Base-by-base conservation (phyloP, 2,329 filamentous ascomycete genomes). In the Pyrenochaeta sp. region DNA sequence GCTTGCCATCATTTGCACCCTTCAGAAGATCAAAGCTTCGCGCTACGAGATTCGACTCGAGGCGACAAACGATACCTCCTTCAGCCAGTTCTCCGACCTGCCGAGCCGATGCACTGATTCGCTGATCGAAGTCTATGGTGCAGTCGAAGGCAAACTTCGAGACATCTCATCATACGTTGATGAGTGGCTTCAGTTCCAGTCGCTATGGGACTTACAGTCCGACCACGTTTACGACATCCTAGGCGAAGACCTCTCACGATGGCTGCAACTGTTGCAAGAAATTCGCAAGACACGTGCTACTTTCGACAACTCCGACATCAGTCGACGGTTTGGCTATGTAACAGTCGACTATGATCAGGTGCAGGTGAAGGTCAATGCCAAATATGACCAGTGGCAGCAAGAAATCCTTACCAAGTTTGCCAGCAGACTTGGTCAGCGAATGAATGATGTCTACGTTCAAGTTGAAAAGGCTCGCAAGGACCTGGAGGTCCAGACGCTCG, bases 301-400 rank as follows among this genome's bases (percentile, higher is more conserved):
- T 0, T 99, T 99, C 68, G 95, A 99, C 72, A 99, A 94, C 1
- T 96, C 94, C 7, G 95, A 97, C 73, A 91, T 96, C 61, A 95
- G 90, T 75, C 90, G 91, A 33, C 90, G 90, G 1, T 99, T 99
- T 72, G 95, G 95, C 4, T 94, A 96, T 75, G 87, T 98, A 48
- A 92, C 90, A 3, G 92, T 99, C 69, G 94, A 99, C 74, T 99
- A 99, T 70, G 95, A 98, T 68, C 96, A 99, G 76, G 95, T 99
- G 0, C 96, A 99, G 77, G 92, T 94, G 51, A 97, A 97, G 77
- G 95, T 99, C 75, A 99, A 98, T 69, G 92, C 92, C 67, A 99
- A 98, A 75, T 99, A 99, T 73, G 96, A 99, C 72, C 94, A 98
- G 75, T 99, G 96, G 95, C 95, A 99, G 75, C 92, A 97, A 67